Percentiles rank a stretch among this genome's conserved stretches.
These are phyloP conservation scores for Luffa acutangula DNA, from an alignment of 306 rosid species.

Conservation along the genomic window DNA sequence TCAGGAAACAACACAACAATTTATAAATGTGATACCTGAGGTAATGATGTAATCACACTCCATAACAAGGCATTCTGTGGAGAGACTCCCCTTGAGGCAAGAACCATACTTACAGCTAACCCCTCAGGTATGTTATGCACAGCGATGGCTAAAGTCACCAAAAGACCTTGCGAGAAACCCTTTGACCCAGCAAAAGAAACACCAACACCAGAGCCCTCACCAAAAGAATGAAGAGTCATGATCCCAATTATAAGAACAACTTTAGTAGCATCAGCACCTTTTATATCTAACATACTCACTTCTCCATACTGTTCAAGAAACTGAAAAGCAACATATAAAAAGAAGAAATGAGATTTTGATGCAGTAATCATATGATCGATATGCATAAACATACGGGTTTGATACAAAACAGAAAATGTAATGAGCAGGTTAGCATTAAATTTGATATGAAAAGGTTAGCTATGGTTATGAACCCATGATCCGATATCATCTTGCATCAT, in stretches of 20 bases:
- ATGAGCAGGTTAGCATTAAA: background rate
- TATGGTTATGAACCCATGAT: background rate
- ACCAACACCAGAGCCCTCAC: slow-evolving; percentile 99
- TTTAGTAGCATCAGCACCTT: slow-evolving; percentile 95
- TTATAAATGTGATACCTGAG: slow-evolving; percentile 50
- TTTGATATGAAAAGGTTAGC: background rate
- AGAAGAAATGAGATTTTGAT: background rate
- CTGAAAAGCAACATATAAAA: slow-evolving; percentile 40
- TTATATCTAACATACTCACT: slow-evolving; percentile 95
- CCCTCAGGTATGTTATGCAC: slow-evolving; percentile 99
- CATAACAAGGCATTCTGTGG: slow-evolving; percentile 97
- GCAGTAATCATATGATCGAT: background rate
- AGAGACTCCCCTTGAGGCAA: slow-evolving; percentile 95
- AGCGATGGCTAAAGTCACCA: slow-evolving; percentile 96
- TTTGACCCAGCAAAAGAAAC: slow-evolving; percentile 97
- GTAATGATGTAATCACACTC: slow-evolving; percentile 96
- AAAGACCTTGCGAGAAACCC: slow-evolving; percentile 93
- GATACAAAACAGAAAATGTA: background rate
- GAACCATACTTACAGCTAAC: slow-evolving; percentile 97
- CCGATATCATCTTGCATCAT: background rate
- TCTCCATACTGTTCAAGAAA: slow-evolving; percentile 95
- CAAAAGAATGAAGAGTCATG: slow-evolving; percentile 98
- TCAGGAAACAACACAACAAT: background rate
- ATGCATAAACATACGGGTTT: background rate
- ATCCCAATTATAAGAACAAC: slow-evolving; percentile 95